Evolutionary conservation across 441 rosid genomes (phyloP), one percentile per base, ranked within the genome.

Genomic region (Adansonia gregorii): DNA sequence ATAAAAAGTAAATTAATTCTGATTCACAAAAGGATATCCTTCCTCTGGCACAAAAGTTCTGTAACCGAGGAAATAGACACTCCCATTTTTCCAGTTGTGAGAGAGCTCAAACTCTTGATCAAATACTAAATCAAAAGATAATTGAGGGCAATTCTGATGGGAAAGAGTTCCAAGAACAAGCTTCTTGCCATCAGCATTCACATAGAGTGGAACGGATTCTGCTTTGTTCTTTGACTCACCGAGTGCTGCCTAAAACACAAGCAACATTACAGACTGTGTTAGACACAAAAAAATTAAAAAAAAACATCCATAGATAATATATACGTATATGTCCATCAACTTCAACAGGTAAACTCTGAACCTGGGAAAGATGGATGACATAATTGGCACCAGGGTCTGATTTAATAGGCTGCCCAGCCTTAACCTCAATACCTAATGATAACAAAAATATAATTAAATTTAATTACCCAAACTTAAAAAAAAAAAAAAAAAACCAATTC

Each of bases 31-130:
- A 87, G 90, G 89, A 88, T 87, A 86, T 87, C 67, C 89, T 14
- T 78, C 86, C 27, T 49, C 77, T 6, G 52, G 82, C 3, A 67
- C 81, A 6, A 9, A 48, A 55, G 86, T 68, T 83, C 79, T 82
- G 84, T 91, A 93, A 8, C 98, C 98, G 65, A 83, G 68, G 56
- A 95, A 75, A 84, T 67, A 87, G 60, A 93, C 82, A 4, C 96
- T 93, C 20, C 92, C 97, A 72, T 54, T 80, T 78, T 87, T 87
- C 91, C 89, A 88, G 76, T 85, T 88, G 83, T 93, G 98, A 46
- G 92, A 95, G 5, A 95, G 82, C 85, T 91, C 98, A 73, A 95
- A 91, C 75, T 88, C 94, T 76, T 83, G 79, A 63, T 86, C 94
- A 22, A 94, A 90, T 1, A 91, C 87, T 75, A 93, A 72, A 81